Evolutionary conservation across 2,329 filamentous ascomycete species (phyloP).

Genomic region (Dactylonectria estremocensis): DNA sequence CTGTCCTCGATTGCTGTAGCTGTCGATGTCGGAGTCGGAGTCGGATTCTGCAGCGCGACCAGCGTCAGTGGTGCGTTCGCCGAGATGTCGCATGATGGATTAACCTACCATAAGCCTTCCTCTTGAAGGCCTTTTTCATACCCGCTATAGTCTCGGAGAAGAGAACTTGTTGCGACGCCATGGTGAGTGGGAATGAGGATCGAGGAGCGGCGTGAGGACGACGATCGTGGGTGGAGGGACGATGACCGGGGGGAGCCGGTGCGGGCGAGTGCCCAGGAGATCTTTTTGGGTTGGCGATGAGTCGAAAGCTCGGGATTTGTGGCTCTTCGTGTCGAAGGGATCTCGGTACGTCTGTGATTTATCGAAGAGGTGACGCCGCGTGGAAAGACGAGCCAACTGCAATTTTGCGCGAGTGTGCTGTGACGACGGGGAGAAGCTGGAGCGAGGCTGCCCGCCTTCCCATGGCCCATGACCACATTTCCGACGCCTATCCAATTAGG

Average conservation of each 20-base stretch:
- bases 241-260: slow-evolving; percentile 30
- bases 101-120: slow-evolving; percentile 71
- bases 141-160: slow-evolving; percentile 77
- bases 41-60: slow-evolving; percentile 74
- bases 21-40: slow-evolving; percentile 80
- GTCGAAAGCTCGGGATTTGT: slow-evolving; percentile 24
- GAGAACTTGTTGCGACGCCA: slow-evolving; percentile 71
- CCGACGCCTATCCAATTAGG: slow-evolving; percentile 39
- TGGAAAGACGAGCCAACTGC: slow-evolving; percentile 25
- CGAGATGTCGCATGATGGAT: slow-evolving; percentile 17
- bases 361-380: slow-evolving; percentile 28
- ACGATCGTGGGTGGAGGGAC: slow-evolving; percentile 38
- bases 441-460: slow-evolving; percentile 52
- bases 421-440: slow-evolving; percentile 46
- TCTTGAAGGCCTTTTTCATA: slow-evolving; percentile 78
- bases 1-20: slow-evolving; percentile 81
- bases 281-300: slow-evolving; percentile 11
- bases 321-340: slow-evolving; percentile 6
- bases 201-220: slow-evolving; percentile 30
- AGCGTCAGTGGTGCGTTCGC: slow-evolving; percentile 39
- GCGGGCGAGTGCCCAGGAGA: slow-evolving; percentile 23
- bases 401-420: slow-evolving; percentile 47
- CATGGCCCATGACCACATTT: slow-evolving; percentile 51
- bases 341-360: background rate
- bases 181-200: slow-evolving; percentile 43